Conservation (phyloP, 305 asterid genomes). For the Plantago coronopus region DNA sequence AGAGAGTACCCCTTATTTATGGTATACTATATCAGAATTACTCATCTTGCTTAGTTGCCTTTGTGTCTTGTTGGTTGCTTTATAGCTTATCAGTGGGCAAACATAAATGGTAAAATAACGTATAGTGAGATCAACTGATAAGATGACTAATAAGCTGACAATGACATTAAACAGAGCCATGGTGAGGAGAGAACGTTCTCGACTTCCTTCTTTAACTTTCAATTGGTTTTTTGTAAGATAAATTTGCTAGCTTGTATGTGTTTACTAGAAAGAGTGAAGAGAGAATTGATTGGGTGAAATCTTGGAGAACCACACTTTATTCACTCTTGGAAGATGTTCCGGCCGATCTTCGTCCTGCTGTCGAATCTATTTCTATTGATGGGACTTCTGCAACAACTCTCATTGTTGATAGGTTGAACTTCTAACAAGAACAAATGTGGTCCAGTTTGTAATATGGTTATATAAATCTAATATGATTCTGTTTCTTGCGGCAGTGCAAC, state of each 20-base stretch:
- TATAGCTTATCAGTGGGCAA: too few relatives aligned
- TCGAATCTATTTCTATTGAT: constrained; percentile 73
- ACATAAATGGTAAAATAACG: background rate
- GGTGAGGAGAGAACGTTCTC: too few relatives aligned
- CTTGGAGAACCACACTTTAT: constrained; percentile 81
- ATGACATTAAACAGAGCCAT: too few relatives aligned
- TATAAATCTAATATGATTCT: background rate
- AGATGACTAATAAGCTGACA: too few relatives aligned
- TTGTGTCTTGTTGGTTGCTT: too few relatives aligned
- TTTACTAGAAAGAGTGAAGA: constrained; percentile 79
- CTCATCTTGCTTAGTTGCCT: background rate
- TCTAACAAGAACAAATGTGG: background rate
- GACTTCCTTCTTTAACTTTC: background rate
- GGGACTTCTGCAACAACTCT: constrained; percentile 94
- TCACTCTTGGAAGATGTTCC: constrained; percentile 79
- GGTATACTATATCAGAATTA: constrained; percentile 35
- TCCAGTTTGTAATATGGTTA: background rate
- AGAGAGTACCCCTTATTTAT: constrained; percentile 65
- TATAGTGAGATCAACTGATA: too few relatives aligned
- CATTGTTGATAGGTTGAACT: constrained; percentile 61
- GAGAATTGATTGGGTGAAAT: constrained; percentile 71
- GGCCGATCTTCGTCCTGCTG: constrained; percentile 42
- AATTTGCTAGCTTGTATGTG: constrained; percentile 35
- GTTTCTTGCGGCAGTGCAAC: constrained; percentile 43
- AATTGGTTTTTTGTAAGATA: constrained; percentile 21